Conservation (phyloP, 1,284 basidiomycete species). For the Cystobasidium slooffiae region DNA sequence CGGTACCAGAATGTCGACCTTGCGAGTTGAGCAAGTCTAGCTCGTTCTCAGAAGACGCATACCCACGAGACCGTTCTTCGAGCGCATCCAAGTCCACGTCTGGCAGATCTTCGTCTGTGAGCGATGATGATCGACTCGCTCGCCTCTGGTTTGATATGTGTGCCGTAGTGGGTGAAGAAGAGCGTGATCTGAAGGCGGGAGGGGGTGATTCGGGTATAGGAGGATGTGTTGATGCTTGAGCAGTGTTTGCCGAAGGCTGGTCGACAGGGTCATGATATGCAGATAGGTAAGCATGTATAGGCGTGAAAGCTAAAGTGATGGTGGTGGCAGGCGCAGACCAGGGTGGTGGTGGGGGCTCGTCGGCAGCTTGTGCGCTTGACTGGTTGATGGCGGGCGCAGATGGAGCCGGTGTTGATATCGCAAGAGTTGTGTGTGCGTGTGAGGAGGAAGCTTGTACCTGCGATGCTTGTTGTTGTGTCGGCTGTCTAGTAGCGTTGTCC, state of each 20-base stretch:
- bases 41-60: constrained; percentile 31
- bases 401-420: too few species aligned
- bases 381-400: background rate
- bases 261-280: constrained; percentile 37
- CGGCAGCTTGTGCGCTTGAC: background rate
- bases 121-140: background rate
- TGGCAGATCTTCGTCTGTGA: background rate
- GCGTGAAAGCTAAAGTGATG: constrained; percentile 35
- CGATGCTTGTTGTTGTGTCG: background rate
- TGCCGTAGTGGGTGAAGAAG: constrained; percentile 19
- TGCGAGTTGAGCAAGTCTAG: constrained; percentile 20
- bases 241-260: too few species aligned
- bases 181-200: constrained; percentile 31
- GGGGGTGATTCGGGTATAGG: constrained; percentile 31
- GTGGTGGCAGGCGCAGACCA: constrained; percentile 33
- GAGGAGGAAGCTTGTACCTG: background rate
- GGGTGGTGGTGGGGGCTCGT: constrained; percentile 21
- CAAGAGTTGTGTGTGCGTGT: background rate
- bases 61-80: constrained; percentile 22
- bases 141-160: background rate
- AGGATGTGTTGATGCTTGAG: background rate
- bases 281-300: constrained; percentile 41
- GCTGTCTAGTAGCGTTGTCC: background rate
- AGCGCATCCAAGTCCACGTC: constrained; percentile 28
- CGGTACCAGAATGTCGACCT: constrained; percentile 13